Evolutionary conservation across 169 alveolate species (phyloP), one percentile per base, ranked within the genome.

Genomic region (Cryptosporidium meleagridis): DNA sequence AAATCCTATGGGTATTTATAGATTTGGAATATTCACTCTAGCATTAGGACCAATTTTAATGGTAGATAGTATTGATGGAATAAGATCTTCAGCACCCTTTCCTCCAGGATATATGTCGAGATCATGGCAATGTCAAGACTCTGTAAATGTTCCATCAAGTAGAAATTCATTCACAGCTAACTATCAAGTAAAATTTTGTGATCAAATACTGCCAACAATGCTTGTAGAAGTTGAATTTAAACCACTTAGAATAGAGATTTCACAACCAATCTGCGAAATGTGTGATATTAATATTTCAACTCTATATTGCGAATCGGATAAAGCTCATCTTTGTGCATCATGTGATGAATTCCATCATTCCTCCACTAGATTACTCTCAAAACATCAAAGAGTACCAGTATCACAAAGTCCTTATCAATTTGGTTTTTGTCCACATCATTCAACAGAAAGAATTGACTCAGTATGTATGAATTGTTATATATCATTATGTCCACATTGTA

Each of bases 371-470:
- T 92, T 96, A 61, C 92, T 96, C 44, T 86, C 97, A 41, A 92
- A 96, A 51, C 98, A 96, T 85, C 91, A 71, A 44, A 92, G 98
- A 61, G 93, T 96, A 26, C 95, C 96, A 55, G 93, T 91, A 58
- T 92, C 97, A 21, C 96, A 96, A 91, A 95, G 97, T 6, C 98
- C 98, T 45, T 92, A 92, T 48, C 98, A 95, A 85, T 96, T 96
- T 85, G 97, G 98, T 6, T 91, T 91, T 41, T 96, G 98, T 73
- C 95, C 96, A 12, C 91, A 92, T 61, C 98, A 96, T 86, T 96
- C 97, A 16, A 89, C 96, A 18, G 97, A 96, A 75, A 91, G 94
- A 84, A 80, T 96, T n/a, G 97, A 96, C 73, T 93, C 91, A 41
- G 97, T 95, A 44, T 96, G 98, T 91, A 92, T 95, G 93, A 92